phyloP scores from a whole-genome alignment of 2,329 filamentous ascomycete species.

The Parastagonospora avenae region DNA sequence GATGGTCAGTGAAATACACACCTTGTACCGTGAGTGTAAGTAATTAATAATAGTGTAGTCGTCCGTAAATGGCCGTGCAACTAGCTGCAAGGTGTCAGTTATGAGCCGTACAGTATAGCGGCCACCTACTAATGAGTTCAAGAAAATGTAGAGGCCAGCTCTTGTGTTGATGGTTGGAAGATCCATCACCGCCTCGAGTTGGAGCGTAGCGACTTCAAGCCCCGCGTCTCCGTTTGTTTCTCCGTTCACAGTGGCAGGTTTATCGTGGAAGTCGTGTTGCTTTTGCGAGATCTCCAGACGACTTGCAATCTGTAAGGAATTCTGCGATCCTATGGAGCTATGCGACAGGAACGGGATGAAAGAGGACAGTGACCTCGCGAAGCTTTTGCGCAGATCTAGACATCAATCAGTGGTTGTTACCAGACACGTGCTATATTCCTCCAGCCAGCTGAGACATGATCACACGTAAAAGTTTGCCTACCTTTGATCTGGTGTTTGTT shows the following conservation, averaged over 20 bases:
- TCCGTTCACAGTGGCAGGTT: slow-evolving; percentile 51
- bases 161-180: slow-evolving; percentile 75
- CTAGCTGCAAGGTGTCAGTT: slow-evolving; percentile 64
- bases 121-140: slow-evolving; percentile 74
- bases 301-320: slow-evolving; percentile 55
- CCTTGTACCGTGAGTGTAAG: slow-evolving; percentile 82
- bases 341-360: slow-evolving; percentile 57
- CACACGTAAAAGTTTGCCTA: slow-evolving; percentile 33
- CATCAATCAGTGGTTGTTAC: slow-evolving; percentile 6
- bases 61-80: slow-evolving; percentile 81
- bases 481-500: slow-evolving; percentile 60
- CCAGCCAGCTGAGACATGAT: too few relatives aligned
- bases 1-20: slow-evolving; percentile 39
- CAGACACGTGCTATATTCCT: background rate
- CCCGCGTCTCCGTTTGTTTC: slow-evolving; percentile 45
- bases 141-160: slow-evolving; percentile 82
- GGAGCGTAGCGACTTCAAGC: slow-evolving; percentile 52
- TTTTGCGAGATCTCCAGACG: slow-evolving; percentile 48
- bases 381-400: slow-evolving; percentile 38
- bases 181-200: slow-evolving; percentile 65
- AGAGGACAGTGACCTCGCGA: slow-evolving; percentile 39
- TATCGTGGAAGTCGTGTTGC: slow-evolving; percentile 50
- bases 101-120: background rate
- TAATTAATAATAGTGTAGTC: slow-evolving; percentile 79
- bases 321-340: slow-evolving; percentile 56